Conservation (phyloP, 306 rosid species). For the Fagus sylvatica region DNA sequence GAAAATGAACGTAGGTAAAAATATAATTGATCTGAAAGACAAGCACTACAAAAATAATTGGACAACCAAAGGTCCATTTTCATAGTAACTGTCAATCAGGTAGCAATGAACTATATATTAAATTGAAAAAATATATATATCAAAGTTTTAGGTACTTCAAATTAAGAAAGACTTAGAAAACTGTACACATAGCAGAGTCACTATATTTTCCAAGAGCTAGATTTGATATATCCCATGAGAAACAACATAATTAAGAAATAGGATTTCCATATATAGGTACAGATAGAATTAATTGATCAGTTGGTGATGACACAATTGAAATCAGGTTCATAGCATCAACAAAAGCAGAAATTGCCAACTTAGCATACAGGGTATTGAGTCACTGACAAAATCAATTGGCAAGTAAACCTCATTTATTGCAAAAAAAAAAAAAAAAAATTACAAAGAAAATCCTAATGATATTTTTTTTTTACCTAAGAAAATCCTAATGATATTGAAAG, state of each 20-base stretch:
- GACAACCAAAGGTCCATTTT: not conserved
- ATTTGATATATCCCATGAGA: not conserved
- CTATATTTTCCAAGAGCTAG: not conserved
- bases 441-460: not conserved
- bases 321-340: constrained; percentile 5
- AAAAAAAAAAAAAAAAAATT: not conserved
- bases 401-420: not conserved
- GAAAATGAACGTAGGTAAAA: not conserved
- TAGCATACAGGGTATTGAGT: not conserved
- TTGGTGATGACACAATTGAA: not conserved
- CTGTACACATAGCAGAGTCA: not conserved
- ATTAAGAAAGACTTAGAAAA: not conserved
- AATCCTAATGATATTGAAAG: not conserved
- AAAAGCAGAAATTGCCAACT: not conserved
- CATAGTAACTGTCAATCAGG: not conserved
- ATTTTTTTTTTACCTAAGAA: not conserved
- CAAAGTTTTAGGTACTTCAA: not conserved
- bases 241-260: not conserved
- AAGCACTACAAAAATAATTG: not conserved
- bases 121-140: not conserved
- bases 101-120: not conserved
- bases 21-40: constrained; percentile 9
- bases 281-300: not conserved
- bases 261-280: too few species aligned
- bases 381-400: not conserved